Percentiles rank a stretch among this genome's conserved stretches.
Conservation (phyloP, 495 filamentous ascomycete species). For the Xylaria palmicola region DNA sequence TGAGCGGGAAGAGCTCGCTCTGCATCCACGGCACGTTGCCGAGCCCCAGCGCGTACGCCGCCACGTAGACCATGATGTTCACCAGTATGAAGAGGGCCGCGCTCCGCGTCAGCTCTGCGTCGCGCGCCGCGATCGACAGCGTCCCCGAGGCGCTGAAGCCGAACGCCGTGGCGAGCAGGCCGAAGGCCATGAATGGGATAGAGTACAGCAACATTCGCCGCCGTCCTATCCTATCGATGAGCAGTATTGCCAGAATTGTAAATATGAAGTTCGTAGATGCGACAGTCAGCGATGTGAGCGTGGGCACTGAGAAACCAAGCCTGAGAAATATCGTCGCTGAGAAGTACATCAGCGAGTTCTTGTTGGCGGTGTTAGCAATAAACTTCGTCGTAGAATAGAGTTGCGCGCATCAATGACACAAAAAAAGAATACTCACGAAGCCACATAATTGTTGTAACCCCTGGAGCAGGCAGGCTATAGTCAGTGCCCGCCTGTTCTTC, state of each 20-base stretch:
- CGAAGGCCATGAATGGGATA: constrained; percentile 79
- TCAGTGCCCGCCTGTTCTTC: constrained; percentile 73
- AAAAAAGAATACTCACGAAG: constrained; percentile 64
- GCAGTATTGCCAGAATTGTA: constrained; percentile 70
- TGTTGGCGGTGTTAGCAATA: constrained; percentile 17
- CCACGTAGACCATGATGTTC: constrained; percentile 79
- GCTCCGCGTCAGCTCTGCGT: constrained; percentile 21
- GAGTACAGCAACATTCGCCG: constrained; percentile 79
- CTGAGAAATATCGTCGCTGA: constrained; percentile 85
- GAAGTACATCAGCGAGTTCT: constrained; percentile 95
- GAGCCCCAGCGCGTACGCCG: constrained; percentile 81
- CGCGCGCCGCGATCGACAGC: constrained; percentile 26
- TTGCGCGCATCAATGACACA: neutral
- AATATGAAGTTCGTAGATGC: constrained; percentile 82
- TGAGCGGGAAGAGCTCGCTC: constrained; percentile 83
- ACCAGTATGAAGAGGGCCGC: constrained; percentile 59
- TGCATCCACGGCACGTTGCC: constrained; percentile 95
- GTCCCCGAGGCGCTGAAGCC: constrained; percentile 57
- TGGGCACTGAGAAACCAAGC: constrained; percentile 77
- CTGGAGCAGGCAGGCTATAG: constrained; percentile 82
- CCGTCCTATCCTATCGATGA: constrained; percentile 80
- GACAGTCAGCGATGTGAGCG: constrained; percentile 75
- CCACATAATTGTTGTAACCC: constrained; percentile 88
- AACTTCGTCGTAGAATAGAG: neutral
- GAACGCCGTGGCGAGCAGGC: constrained; percentile 64